These are phyloP conservation scores for Magnaporthiopsis rhizophila DNA, from an alignment of 2,329 filamentous ascomycete genomes.

Conservation along the genomic window DNA sequence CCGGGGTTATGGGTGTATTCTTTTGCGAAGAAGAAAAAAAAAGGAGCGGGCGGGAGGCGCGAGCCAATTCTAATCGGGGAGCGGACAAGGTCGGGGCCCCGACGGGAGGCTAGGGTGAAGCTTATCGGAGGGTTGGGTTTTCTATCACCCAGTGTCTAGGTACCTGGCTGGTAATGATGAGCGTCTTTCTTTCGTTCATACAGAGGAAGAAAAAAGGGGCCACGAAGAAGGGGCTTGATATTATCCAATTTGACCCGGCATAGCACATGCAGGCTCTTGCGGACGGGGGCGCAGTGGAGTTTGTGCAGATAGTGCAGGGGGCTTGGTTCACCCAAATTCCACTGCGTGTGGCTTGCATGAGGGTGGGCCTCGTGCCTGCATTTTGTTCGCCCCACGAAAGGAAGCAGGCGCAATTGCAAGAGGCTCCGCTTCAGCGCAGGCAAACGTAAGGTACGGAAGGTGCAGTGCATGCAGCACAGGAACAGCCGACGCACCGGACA, in stretches of 20 bases:
- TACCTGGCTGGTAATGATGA: too few species aligned
- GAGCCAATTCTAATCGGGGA: background rate
- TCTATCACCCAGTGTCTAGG: too few species aligned
- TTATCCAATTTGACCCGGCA: background rate
- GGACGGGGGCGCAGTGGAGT: background rate
- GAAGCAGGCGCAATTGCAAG: background rate
- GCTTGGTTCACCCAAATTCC: background rate
- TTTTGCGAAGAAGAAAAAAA: background rate
- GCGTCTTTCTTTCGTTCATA: too few species aligned
- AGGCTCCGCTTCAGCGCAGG: background rate
- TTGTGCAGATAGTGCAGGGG: background rate
- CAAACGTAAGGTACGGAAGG: too few species aligned
- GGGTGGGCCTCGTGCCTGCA: background rate
- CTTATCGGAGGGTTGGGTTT: background rate
- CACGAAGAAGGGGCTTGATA: background rate
- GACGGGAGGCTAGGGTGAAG: background rate
- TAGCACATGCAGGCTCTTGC: background rate
- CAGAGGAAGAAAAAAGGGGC: background rate
- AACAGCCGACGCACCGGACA: background rate
- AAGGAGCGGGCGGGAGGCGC: background rate
- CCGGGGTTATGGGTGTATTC: background rate
- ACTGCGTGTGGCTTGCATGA: background rate
- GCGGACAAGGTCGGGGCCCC: too few species aligned
- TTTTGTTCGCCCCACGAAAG: background rate
- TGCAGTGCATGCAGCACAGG: too few species aligned